A percentile compares a stretch with the other conserved stretches of the same genome.
phyloP scores from a whole-genome alignment of 2,329 filamentous ascomycete species.

The Phialocephala sp. region DNA sequence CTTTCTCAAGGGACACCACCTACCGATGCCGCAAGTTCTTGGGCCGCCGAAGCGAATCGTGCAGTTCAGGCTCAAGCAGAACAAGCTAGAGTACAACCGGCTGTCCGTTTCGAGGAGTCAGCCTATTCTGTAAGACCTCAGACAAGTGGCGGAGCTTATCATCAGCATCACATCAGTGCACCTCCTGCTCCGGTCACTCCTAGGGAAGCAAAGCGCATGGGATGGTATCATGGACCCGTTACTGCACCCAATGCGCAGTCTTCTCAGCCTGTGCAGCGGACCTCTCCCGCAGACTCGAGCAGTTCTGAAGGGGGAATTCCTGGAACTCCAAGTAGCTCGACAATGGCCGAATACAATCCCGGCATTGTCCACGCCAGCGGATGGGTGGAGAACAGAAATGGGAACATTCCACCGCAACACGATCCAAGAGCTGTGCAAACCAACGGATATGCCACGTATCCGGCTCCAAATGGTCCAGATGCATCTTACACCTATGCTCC shows the following conservation, averaged over 20 bases:
- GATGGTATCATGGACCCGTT: conserved; percentile 71
- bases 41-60: conserved; percentile 62
- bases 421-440: conserved; percentile 21
- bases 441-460: conserved; percentile 42
- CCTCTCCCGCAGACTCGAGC: conserved; percentile 60
- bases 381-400: conserved; percentile 50
- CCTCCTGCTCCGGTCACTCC: conserved; percentile 60
- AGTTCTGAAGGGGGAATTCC: conserved; percentile 60
- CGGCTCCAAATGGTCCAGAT: conserved; percentile 28
- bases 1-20: conserved; percentile 60
- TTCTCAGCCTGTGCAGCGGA: conserved; percentile 48
- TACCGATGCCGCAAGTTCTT: conserved; percentile 57
- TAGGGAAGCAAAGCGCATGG: conserved; percentile 69
- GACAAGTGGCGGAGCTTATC: conserved; percentile 39
- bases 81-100: conserved; percentile 51
- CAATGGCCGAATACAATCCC: conserved; percentile 56
- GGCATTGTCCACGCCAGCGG: conserved; percentile 58
- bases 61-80: conserved; percentile 62
- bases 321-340: conserved; percentile 53
- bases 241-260: conserved; percentile 30
- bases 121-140: conserved; percentile 45
- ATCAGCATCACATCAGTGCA: conserved; percentile 66
- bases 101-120: conserved; percentile 61
- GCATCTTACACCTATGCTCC: conserved; percentile 37
- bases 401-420: conserved; percentile 29